Evolutionary conservation across 176 grass and related monocot genomes (phyloP).

Genomic region (Ananas comosus): DNA sequence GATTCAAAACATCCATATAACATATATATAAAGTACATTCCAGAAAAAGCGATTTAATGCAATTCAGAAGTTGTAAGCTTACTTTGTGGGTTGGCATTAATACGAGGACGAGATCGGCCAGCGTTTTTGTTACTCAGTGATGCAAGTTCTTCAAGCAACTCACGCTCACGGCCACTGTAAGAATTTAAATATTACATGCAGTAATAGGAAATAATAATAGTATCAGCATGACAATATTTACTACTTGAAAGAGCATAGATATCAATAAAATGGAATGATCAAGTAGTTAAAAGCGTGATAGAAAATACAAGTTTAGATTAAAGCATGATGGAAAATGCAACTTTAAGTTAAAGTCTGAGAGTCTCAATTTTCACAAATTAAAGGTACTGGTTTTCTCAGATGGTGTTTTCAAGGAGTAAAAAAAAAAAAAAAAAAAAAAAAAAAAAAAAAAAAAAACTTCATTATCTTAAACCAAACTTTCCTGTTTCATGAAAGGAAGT

Average conservation of each 20-base stretch:
- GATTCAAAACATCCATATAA: not conserved
- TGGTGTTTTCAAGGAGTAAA: too few relatives aligned
- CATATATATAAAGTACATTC: not conserved
- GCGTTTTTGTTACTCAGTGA: constrained; percentile 46
- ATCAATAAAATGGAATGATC: not conserved
- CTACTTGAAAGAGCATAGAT: not conserved
- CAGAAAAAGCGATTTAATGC: not conserved
- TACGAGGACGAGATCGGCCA: constrained; percentile 19
- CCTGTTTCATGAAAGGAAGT: not conserved
- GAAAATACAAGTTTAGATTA: too few relatives aligned
- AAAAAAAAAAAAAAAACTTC: too few relatives aligned
- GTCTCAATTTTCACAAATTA: too few relatives aligned
- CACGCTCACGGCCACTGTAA: constrained; percentile 58
- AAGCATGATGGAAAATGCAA: too few relatives aligned
- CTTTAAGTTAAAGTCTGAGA: too few relatives aligned
- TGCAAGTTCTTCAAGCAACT: constrained; percentile 86
- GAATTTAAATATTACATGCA: constrained; percentile 1
- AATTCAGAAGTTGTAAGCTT: constrained; percentile 6
- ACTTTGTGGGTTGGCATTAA: constrained; percentile 42
- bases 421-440: too few relatives aligned
- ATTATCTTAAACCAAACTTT: too few relatives aligned
- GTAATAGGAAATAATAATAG: not conserved
- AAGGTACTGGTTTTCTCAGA: too few relatives aligned
- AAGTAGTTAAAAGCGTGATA: too few relatives aligned
- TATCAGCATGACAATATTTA: not conserved